Evolutionary conservation across 2,329 filamentous ascomycete genomes (phyloP), one percentile per base, ranked within the genome.

Genomic region (Microdochium trichocladiopsis): DNA sequence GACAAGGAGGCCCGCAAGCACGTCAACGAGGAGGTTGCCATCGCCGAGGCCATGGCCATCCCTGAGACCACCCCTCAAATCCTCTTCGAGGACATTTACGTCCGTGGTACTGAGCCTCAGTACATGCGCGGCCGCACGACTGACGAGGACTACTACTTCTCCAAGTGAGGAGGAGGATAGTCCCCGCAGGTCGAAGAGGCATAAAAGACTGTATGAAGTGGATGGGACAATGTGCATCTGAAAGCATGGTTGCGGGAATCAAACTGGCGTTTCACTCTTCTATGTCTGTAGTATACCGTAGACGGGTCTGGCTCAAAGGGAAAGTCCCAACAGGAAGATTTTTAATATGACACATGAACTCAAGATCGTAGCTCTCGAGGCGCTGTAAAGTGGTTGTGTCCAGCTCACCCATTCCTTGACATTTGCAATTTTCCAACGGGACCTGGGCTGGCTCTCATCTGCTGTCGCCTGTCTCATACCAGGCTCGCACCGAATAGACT

Each of bases 1-100:
- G 94, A 99, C 80, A 97, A 96, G 84, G 84, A 95, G 66, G 92
- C 94, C 18, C 87, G 92, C 68, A 78, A 74, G 69, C 79, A 85
- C 66, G 90, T 99, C 67, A 92, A 94, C 71, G 86, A 83, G 60
- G 93, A 99, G 80, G 93, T 96, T 53, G 88, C 87, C 56, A 80
- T 83, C 65, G 94, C 94, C 51, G 94, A 99, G 84, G 80, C 84
- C 64, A 96, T 97, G 90, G 72, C 83, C 41, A 72, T 76, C 48
- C 94, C 94, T 25, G 90, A 95, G 49, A 70, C 87, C 53, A 95
- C 82, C 56, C 76, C 85, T 51, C 82, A 90, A 72, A 94, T 94
- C 62, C 80, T 99, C 62, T 99, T 82, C 72, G 93, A 99, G 84
- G 93, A 96, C 72, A 95, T 96, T 70, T 97, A 96, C 73, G 91